Conservation (phyloP, 208 protist species). For the Leishmania lainsoni region DNA sequence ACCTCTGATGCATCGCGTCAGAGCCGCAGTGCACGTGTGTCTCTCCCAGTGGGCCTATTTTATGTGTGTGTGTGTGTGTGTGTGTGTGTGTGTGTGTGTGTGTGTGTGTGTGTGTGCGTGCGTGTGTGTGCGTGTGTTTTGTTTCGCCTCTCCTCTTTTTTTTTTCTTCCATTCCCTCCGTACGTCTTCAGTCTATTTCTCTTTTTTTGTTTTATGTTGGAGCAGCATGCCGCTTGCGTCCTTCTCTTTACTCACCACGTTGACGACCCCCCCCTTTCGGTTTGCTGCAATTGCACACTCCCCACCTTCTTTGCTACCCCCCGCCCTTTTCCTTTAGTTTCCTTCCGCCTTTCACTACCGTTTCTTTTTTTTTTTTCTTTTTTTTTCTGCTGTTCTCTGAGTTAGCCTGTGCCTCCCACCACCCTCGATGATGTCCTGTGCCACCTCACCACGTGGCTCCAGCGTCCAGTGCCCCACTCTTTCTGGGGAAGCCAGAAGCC, state of each 20-base stretch:
- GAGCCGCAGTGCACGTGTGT: neutral
- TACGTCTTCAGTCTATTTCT: neutral
- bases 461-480: too few species aligned
- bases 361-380: conserved; percentile 1
- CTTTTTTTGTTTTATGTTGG: neutral
- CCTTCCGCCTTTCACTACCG: neutral
- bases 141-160: neutral
- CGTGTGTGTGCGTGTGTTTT: neutral
- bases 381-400: neutral
- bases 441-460: too few species aligned
- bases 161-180: neutral
- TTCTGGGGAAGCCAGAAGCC: too few species aligned
- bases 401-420: too few species aligned
- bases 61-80: neutral
- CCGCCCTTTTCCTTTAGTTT: neutral
- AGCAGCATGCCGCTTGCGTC: neutral
- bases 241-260: too few species aligned
- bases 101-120: neutral
- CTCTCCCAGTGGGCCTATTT: neutral
- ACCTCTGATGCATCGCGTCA: too few species aligned
- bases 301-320: neutral
- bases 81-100: neutral
- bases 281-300: neutral
- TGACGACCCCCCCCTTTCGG: neutral
- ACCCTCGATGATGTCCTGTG: too few species aligned